Base-by-base conservation (phyloP, 495 filamentous ascomycete genomes). In the Staphylotrichum longicolle region DNA sequence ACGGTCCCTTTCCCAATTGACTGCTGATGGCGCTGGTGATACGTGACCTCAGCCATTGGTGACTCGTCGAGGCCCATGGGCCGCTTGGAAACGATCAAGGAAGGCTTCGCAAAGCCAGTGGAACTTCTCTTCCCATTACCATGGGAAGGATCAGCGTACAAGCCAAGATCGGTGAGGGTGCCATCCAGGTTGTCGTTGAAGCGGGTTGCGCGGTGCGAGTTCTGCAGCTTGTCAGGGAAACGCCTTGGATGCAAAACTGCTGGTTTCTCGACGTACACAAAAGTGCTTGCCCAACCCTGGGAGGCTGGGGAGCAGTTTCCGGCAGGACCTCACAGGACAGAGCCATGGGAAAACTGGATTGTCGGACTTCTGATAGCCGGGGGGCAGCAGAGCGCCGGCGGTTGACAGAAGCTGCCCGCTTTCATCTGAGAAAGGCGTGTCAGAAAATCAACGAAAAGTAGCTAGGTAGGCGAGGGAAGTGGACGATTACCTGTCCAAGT, bases 301-400 rank as follows among this genome's bases (percentile, higher is more conserved):
- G 2, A 74, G 52, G 6, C 39, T 63, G 4, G 61, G 33, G 39
- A 70, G 64, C 33, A 67, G 4, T 30, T 47, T 52, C 15, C 70
- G 58, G 51, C 72, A 74, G 5, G 61, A 64, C n/a, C 72, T 61
- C 4, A 72, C 45, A 3, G 70, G 70, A 49, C 72, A 74, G 9
- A 72, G 63, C 72, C 72, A 74, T 0, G 66, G 68, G 40, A 59
- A 61, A 0, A 60, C 37, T 7, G 60, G 63, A 45, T 72, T 30
- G 48, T 58, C 52, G 11, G 58, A 63, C 4, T 63, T 41, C n/a
- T 60, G 34, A 50, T 74, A 74, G 0, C 65, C 63, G 5, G 34
- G 11, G 1, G 70, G 72, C 5, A 74, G 11, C 30, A 72, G 37
- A 7, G 63, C 70, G n/a, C 70, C 70, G 1, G 12, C 27, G n/a